These are phyloP conservation scores for Kwoniella dendrophila DNA, from an alignment of 768 basidiomycete genomes.

Conservation along the genomic window DNA sequence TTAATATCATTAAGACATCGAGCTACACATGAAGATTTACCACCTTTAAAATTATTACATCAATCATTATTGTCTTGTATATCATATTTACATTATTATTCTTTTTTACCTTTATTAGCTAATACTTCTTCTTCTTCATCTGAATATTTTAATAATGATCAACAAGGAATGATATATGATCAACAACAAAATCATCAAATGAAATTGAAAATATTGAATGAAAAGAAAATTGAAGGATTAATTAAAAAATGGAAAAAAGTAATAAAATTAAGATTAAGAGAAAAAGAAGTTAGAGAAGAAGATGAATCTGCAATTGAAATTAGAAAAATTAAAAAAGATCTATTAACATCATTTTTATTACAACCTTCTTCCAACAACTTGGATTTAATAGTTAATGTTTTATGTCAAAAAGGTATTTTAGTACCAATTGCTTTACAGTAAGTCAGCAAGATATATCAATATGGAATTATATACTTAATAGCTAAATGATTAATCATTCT, in stretches of 20 bases:
- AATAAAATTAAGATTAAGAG: slow-evolving; percentile 66
- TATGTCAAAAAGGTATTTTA: slow-evolving; percentile 72
- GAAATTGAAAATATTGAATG: neutral
- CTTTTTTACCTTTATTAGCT: slow-evolving; percentile 71
- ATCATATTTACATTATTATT: slow-evolving; percentile 45
- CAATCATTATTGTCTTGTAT: slow-evolving; percentile 61
- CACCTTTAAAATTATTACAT: slow-evolving; percentile 75
- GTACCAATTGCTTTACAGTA: slow-evolving; percentile 86
- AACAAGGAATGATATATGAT: no score
- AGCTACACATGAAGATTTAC: slow-evolving; percentile 93
- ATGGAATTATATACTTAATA: neutral
- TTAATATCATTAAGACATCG: slow-evolving; percentile 92
- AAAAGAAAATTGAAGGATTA: slow-evolving; percentile 65
- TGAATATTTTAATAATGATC: no score
- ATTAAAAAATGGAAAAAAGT: slow-evolving; percentile 48
- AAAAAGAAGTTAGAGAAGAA: slow-evolving; percentile 43
- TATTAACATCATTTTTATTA: no score
- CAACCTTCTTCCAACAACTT: slow-evolving; percentile 73
- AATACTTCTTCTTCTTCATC: slow-evolving; percentile 57
- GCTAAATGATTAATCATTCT: no score
- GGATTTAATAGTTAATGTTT: slow-evolving; percentile 66
- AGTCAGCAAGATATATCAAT: slow-evolving; percentile 29
- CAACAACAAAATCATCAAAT: no score
- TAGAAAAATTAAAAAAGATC: slow-evolving; percentile 54
- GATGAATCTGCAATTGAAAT: slow-evolving; percentile 53